These are phyloP conservation scores for Phytophthora litchii DNA, from an alignment of 352 stramenopile species.

Conservation along the genomic window DNA sequence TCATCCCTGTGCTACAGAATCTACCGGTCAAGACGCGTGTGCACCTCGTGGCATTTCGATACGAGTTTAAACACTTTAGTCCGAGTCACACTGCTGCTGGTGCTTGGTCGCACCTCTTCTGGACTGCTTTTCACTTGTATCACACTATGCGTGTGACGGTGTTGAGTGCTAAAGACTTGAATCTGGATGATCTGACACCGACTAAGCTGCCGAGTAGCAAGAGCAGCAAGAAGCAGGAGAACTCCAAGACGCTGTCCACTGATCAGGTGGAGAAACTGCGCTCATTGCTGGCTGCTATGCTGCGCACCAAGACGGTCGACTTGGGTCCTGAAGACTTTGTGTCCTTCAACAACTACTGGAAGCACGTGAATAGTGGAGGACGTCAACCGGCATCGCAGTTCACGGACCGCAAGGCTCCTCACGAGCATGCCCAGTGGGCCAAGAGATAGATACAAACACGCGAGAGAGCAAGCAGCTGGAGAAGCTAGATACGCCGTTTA, in stretches of 20 bases:
- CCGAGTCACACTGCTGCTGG: slow-evolving; percentile 71
- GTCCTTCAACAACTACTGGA: slow-evolving; percentile 87
- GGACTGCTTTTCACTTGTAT: slow-evolving; percentile 69
- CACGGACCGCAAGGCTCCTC: slow-evolving; percentile 82
- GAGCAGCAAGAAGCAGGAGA: slow-evolving; percentile 30
- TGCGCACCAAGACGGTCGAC: slow-evolving; percentile 79
- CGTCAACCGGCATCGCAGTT: slow-evolving; percentile 73
- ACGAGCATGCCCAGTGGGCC: slow-evolving; percentile 84
- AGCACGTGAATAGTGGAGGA: slow-evolving; percentile 74
- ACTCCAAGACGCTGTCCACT: slow-evolving; percentile 44
- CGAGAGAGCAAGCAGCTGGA: slow-evolving; percentile 10
- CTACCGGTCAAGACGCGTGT: slow-evolving; percentile 59
- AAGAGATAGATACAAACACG: slow-evolving; percentile 45
- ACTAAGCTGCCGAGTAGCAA: slow-evolving; percentile 28
- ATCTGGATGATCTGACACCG: slow-evolving; percentile 49
- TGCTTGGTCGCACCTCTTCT: slow-evolving; percentile 68
- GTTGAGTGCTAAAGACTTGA: slow-evolving; percentile 65
- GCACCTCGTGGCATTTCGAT: slow-evolving; percentile 80
- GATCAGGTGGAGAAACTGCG: slow-evolving; percentile 70
- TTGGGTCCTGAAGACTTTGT: slow-evolving; percentile 72
- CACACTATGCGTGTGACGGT: slow-evolving; percentile 69
- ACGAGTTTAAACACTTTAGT: slow-evolving; percentile 76
- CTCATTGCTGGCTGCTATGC: slow-evolving; percentile 72
- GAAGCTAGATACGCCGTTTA: background rate
- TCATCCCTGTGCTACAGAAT: slow-evolving; percentile 71